A percentile compares a stretch with the other conserved stretches of the same genome.
Conservation (phyloP, 2,329 filamentous ascomycete species). For the Hypoxylon sp. region DNA sequence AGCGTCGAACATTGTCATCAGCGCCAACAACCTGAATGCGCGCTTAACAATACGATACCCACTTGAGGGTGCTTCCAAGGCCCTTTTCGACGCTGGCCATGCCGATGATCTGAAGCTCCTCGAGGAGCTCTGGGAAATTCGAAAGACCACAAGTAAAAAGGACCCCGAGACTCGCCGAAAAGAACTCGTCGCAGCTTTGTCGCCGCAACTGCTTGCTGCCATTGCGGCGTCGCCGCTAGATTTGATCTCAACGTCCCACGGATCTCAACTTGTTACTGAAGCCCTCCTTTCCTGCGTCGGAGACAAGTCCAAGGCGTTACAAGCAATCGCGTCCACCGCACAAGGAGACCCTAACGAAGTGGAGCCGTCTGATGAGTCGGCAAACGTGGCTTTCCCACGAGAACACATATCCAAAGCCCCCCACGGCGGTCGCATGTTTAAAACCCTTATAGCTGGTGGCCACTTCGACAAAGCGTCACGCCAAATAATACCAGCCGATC, state of each 20-base stretch:
- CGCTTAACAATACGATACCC: constrained; percentile 82
- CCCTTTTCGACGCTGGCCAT: constrained; percentile 71
- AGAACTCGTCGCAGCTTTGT: constrained; percentile 81
- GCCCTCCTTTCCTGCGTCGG: constrained; percentile 81
- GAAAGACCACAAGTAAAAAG: constrained; percentile 91
- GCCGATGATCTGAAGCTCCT: constrained; percentile 77
- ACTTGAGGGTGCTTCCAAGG: constrained; percentile 75
- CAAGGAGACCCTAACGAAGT: constrained; percentile 65
- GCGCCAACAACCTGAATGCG: constrained; percentile 74
- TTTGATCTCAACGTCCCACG: constrained; percentile 81
- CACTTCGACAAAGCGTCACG: constrained; percentile 82
- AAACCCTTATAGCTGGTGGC: constrained; percentile 90
- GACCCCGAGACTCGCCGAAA: constrained; percentile 79
- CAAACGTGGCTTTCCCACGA: constrained; percentile 44
- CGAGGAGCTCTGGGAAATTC: constrained; percentile 81
- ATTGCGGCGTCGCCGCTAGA: constrained; percentile 76
- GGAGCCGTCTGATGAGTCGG: constrained; percentile 54
- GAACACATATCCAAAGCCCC: constrained; percentile 72
- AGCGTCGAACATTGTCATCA: constrained; percentile 72
- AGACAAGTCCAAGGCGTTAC: constrained; percentile 80
- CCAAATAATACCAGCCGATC: constrained; percentile 77
- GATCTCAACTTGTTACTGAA: constrained; percentile 87
- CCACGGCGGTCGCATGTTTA: constrained; percentile 84
- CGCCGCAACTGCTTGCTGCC: constrained; percentile 79
- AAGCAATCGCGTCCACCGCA: constrained; percentile 75